phyloP scores from a whole-genome alignment of 805 yeast genomes.

The Candida maesae region DNA sequence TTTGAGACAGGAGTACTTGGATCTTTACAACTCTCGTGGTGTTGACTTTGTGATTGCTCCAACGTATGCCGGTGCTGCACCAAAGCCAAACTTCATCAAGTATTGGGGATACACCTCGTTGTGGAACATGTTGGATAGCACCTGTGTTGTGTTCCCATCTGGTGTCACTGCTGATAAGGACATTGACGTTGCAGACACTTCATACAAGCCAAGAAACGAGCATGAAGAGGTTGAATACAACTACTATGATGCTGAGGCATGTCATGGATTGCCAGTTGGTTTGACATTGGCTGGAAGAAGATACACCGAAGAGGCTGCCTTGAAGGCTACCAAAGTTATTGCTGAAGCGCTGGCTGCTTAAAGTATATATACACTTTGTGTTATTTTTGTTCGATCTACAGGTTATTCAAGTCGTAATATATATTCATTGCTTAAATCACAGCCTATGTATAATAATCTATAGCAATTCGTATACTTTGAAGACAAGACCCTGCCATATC shows the following conservation, averaged over 20 bases:
- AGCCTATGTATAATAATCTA: too few species aligned
- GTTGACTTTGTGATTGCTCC: conserved; percentile 69
- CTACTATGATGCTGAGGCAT: conserved; percentile 36
- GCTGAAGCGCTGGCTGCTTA: conserved; percentile 2
- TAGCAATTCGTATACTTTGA: too few species aligned
- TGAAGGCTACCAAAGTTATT: conserved; percentile 6
- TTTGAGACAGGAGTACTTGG: conserved; percentile 55
- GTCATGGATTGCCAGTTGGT: conserved; percentile 52
- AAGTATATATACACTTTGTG: too few species aligned
- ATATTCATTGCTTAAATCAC: too few species aligned
- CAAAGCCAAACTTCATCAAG: conserved; percentile 54
- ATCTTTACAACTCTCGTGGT: conserved; percentile 46
- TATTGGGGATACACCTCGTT: conserved; percentile 81
- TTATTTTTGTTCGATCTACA: too few species aligned
- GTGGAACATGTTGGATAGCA: conserved; percentile 69
- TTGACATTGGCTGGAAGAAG: conserved; percentile 48
- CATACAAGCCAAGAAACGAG: conserved; percentile 14
- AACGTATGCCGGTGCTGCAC: conserved; percentile 67
- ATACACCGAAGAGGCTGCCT: conserved; percentile 43
- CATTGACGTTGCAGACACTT: conserved; percentile 43
- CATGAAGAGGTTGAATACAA: conserved; percentile 32
- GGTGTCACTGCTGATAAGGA: conserved; percentile 35
- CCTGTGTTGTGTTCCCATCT: conserved; percentile 60
- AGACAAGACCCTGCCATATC: too few species aligned
- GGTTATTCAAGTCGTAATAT: not conserved